Percentiles rank a stretch among this genome's conserved stretches.
Evolutionary conservation across 495 filamentous ascomycete genomes (phyloP).

Genomic region (Aspergillus egyptiacus): DNA sequence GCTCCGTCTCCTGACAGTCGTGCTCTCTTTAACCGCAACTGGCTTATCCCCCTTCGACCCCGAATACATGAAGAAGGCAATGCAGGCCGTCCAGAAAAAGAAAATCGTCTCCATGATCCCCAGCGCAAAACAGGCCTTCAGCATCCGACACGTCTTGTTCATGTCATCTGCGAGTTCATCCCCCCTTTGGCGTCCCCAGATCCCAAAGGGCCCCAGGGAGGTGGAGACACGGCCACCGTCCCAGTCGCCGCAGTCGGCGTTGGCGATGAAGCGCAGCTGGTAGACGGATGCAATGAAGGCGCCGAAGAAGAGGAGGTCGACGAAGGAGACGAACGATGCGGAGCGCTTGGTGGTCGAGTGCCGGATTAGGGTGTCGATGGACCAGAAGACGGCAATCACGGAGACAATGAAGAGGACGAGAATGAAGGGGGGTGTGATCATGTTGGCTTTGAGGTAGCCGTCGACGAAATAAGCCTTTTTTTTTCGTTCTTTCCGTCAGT

Average conservation of each 20-base stretch:
- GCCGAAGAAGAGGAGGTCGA: conserved; percentile 78
- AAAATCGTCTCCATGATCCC: conserved; percentile 83
- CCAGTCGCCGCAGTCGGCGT: conserved; percentile 59
- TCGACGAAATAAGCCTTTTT: conserved; percentile 71
- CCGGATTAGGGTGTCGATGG: conserved; percentile 71
- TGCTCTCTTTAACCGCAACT: conserved; percentile 40
- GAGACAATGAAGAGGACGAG: conserved; percentile 89
- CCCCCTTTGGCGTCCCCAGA: conserved; percentile 31
- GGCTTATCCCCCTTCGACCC: conserved; percentile 13
- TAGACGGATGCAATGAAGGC: conserved; percentile 77
- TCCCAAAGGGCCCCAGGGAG: conserved; percentile 56
- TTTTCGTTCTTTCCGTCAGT: too few relatives aligned
- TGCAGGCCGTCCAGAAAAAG: conserved; percentile 65
- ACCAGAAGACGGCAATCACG: conserved; percentile 73
- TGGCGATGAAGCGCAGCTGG: conserved; percentile 63
- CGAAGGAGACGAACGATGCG: conserved; percentile 65
- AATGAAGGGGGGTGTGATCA: conserved; percentile 71
- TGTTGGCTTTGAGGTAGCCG: conserved; percentile 60
- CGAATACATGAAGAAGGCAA: conserved; percentile 54
- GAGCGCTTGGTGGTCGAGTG: conserved; percentile 68
- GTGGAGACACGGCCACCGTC: conserved; percentile 43
- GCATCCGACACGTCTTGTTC: conserved; percentile 79
- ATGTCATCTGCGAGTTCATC: conserved; percentile 40
- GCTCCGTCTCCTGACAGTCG: conserved; percentile 35
- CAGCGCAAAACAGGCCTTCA: conserved; percentile 80